phyloP scores from a whole-genome alignment of 2,329 filamentous ascomycete species.

The Ophiognomonia clavigignenti-juglandacearum region DNA sequence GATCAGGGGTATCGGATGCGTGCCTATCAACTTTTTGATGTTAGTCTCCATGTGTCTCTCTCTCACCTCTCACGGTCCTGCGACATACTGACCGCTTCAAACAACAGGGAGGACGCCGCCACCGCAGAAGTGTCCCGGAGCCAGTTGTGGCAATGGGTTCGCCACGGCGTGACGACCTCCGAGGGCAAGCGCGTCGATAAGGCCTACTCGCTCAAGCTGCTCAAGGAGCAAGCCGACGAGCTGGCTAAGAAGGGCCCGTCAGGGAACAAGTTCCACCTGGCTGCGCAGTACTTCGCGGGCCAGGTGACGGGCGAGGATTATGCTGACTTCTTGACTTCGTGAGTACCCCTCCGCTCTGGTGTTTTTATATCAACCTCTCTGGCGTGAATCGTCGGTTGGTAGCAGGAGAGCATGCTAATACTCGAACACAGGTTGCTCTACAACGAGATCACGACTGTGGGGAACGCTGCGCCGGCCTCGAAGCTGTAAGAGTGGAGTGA shows the following conservation, averaged over 20 bases:
- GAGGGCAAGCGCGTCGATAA: conserved; percentile 94
- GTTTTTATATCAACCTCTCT: neutral
- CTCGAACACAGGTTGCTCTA: conserved; percentile 65
- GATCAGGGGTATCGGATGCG: conserved; percentile 90
- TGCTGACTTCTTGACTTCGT: conserved; percentile 88
- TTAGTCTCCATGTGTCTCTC: conserved; percentile 28
- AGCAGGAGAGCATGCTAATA: neutral
- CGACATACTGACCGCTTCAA: neutral
- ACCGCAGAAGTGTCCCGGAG: conserved; percentile 93
- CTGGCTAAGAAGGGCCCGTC: conserved; percentile 70
- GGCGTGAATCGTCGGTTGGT: too few relatives aligned
- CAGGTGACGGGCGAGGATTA: conserved; percentile 98
- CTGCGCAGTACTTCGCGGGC: conserved; percentile 84
- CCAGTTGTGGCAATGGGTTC: conserved; percentile 96
- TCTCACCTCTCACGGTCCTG: neutral
- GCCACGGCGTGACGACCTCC: conserved; percentile 66
- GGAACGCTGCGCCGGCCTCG: conserved; percentile 54
- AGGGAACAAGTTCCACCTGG: conserved; percentile 88
- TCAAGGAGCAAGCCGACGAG: conserved; percentile 79
- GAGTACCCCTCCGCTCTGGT: conserved; percentile 34
- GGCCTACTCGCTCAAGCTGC: conserved; percentile 77
- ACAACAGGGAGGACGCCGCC: conserved; percentile 76
- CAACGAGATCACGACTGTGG: conserved; percentile 78
- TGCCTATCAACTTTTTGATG: conserved; percentile 98
- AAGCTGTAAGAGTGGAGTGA: conserved; percentile 47